Base-by-base conservation (phyloP, 1,139 yeast genomes). In the Torulaspora pretoriensis region DNA sequence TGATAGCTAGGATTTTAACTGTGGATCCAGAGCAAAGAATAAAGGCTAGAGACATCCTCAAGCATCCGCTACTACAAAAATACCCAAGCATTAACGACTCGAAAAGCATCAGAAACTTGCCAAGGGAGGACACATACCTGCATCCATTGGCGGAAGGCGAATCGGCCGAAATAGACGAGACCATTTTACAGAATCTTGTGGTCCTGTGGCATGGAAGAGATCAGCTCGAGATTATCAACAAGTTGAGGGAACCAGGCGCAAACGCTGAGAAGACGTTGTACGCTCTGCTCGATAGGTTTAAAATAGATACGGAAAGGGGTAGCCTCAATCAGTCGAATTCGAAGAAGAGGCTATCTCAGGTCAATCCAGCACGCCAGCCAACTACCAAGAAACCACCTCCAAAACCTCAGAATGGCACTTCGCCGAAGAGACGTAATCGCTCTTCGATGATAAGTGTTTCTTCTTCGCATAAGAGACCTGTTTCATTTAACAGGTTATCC, bases 21-120 rank as follows among this genome's bases (percentile, higher is more conserved):
- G 90, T 86, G 40, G 87, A 90, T 58, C 96, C 97, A 10, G 68
- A 68, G 44, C 67, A 76, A 51, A 77, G 98, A 65, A 82, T 89
- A 47, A 76, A 81, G 38, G 90, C 96, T 0, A 77, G 80, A 49
- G 80, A 80, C 34, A 87, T 95, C 16, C 71, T 89, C 45, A 70
- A 70, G 35, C 97, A 92, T 67, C 94, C 94, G 10, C 74, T 89
- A 42, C 67, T 87, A 50, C 69, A 66, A 51, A 83, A 82, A 65
- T 83, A 84, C 50, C 72, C 72, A 39, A 65, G 66, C 40, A 60
- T 65, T 34, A 60, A 60, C 42, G 72, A 69, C 48, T 65, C 65
- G 3, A 63, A 65, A 49, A 63, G 68, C 67, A 60, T 78, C 45
- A 71, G 75, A 54, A 73, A 80, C 42, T 71, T 79, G 52, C 85